Conservation (phyloP, 169 alveolate species). For the Eimeria brunetti region DNA sequence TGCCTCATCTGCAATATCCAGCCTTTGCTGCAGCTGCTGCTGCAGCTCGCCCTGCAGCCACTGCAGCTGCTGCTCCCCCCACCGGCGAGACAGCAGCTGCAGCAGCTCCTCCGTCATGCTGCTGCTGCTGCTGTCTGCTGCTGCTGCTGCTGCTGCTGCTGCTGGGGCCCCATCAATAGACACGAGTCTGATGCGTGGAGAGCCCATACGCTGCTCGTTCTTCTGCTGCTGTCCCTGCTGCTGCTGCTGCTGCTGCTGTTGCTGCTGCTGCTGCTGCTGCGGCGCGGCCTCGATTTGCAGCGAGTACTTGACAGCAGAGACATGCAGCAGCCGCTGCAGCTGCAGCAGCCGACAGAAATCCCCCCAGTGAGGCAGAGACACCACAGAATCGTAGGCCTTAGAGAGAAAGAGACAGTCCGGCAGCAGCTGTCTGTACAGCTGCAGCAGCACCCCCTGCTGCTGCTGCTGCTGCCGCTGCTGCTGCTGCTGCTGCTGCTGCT, state of each 20-base stretch:
- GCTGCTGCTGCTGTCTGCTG: not conserved
- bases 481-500: slow-evolving; percentile 19
- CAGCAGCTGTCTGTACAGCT: slow-evolving; percentile 56
- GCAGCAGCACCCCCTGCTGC: slow-evolving; percentile 16
- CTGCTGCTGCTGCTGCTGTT: not conserved
- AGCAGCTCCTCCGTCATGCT: slow-evolving; percentile 8
- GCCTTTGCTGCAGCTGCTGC: not conserved
- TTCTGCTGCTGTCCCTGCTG: not conserved
- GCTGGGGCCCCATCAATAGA: not conserved
- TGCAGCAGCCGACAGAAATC: not conserved
- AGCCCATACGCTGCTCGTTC: not conserved
- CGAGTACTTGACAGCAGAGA: slow-evolving; percentile 1
- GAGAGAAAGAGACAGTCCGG: slow-evolving; percentile 26
- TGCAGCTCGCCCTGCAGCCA: slow-evolving; percentile 12
- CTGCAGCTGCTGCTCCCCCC: not conserved
- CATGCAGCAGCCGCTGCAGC: slow-evolving; percentile 42
- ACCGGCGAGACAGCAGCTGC: slow-evolving; percentile 32
- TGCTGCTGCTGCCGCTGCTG: not conserved
- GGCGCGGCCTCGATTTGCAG: not conserved
- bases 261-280: slow-evolving; percentile 7
- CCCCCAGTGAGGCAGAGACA: slow-evolving; percentile 38
- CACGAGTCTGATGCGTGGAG: not conserved
- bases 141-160: not conserved
- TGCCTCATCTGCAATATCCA: not conserved
- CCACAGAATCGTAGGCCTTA: not conserved